Percentiles rank a stretch among this genome's conserved stretches.
phyloP scores from a whole-genome alignment of 2,329 filamentous ascomycete genomes.

The Sporothrix curviconia region DNA sequence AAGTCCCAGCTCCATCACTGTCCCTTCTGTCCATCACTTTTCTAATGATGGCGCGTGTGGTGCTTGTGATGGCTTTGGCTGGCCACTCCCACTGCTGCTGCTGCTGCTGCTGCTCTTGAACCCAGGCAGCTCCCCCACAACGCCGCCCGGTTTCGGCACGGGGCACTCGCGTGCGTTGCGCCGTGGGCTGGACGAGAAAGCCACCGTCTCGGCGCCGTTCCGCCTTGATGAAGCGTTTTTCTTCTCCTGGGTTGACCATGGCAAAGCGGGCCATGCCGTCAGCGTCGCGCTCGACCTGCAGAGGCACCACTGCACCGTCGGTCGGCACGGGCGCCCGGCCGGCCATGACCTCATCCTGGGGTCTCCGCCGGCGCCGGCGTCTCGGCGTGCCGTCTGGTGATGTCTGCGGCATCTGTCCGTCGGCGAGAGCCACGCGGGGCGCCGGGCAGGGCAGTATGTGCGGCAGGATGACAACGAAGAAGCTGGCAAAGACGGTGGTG shows the following conservation, averaged over 20 bases:
- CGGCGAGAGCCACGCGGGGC: conserved; percentile 66
- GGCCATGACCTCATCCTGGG: not conserved
- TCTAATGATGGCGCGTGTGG: not conserved
- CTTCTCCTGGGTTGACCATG: no score
- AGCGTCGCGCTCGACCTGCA: conserved; percentile 34
- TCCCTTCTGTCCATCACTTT: not conserved
- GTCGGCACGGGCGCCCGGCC: not conserved
- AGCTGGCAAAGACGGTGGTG: conserved; percentile 81
- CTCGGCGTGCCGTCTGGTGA: conserved; percentile 39
- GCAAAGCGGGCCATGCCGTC: conserved; percentile 46
- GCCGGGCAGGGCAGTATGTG: conserved; percentile 89
- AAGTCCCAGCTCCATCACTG: no score
- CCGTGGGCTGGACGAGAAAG: conserved; percentile 22
- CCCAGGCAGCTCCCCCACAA: conserved; percentile 48
- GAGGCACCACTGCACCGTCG: no score
- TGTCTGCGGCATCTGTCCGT: conserved; percentile 47
- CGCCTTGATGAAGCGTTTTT: no score
- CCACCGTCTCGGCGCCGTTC: conserved; percentile 17
- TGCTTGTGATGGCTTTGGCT: not conserved
- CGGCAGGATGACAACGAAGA: conserved; percentile 85
- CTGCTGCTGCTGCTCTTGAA: conserved; percentile 40
- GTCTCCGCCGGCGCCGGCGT: conserved; percentile 34
- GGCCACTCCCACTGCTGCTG: not conserved
- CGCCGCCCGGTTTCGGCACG: conserved; percentile 78
- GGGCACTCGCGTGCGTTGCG: conserved; percentile 67